Percentiles rank a stretch among this genome's conserved stretches.
These are phyloP conservation scores for Nothophytophthora sp. DNA, from an alignment of 352 stramenopile species.

Conservation along the genomic window DNA sequence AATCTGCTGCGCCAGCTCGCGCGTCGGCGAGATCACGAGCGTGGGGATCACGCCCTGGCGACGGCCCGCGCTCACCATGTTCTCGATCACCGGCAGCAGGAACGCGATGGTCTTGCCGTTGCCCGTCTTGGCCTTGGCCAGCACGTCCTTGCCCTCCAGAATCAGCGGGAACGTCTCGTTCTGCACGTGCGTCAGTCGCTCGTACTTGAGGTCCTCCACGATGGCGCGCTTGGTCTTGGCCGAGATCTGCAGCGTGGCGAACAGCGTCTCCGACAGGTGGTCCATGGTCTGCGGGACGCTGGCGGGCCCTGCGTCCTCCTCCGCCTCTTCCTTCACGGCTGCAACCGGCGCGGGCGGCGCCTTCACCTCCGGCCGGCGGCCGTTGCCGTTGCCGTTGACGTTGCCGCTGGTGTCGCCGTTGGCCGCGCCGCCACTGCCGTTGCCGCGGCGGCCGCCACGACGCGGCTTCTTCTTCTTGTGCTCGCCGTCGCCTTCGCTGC, in stretches of 20 bases:
- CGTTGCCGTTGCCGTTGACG: slow-evolving; percentile 2
- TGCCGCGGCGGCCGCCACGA: slow-evolving; percentile 49
- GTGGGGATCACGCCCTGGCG: slow-evolving; percentile 83
- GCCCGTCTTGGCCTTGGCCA: slow-evolving; percentile 91
- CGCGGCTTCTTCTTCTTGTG: slow-evolving; percentile 57
- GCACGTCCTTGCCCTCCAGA: slow-evolving; percentile 84
- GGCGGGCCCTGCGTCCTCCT: background rate
- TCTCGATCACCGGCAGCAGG: slow-evolving; percentile 78
- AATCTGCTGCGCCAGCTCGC: slow-evolving; percentile 97
- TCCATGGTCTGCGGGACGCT: slow-evolving; percentile 33
- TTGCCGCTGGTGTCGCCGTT: slow-evolving; percentile 27
- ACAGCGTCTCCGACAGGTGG: slow-evolving; percentile 61
- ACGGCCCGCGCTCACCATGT: slow-evolving; percentile 64
- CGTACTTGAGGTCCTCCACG: slow-evolving; percentile 82
- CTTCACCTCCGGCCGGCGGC: background rate
- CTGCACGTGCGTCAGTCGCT: slow-evolving; percentile 91
- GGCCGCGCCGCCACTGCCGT: slow-evolving; percentile 46
- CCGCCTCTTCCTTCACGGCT: slow-evolving; percentile 8
- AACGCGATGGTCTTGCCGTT: slow-evolving; percentile 92
- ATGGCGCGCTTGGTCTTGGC: slow-evolving; percentile 65
- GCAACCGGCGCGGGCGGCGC: background rate
- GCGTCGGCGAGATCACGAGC: slow-evolving; percentile 94
- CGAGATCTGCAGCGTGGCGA: slow-evolving; percentile 59
- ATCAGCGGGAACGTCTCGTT: slow-evolving; percentile 79
- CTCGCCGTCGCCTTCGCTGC: slow-evolving; percentile 45